phyloP scores from a whole-genome alignment of 1,284 basidiomycete genomes.

The Ceratobasidium sp. region DNA sequence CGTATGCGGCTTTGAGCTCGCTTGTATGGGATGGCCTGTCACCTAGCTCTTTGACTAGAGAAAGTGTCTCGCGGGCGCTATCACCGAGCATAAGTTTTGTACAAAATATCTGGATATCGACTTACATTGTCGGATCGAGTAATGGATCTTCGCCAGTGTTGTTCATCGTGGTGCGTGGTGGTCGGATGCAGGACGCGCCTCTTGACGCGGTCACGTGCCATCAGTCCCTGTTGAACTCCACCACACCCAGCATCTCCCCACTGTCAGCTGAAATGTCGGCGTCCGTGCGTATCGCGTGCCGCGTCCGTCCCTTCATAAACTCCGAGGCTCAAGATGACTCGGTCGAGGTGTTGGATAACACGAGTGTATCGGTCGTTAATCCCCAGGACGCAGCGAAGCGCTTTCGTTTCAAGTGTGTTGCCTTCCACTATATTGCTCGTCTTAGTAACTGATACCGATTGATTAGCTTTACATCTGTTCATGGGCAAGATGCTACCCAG shows the following conservation, averaged over 20 bases:
- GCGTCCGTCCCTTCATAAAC: slow-evolving; percentile 64
- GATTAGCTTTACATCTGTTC: slow-evolving; percentile 70
- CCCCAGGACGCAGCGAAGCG: slow-evolving; percentile 67
- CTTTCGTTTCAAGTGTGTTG: slow-evolving; percentile 74
- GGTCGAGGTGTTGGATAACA: slow-evolving; percentile 60
- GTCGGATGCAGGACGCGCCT: slow-evolving; percentile 31
- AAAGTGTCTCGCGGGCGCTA: slow-evolving; percentile 20
- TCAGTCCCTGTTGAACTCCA: slow-evolving; percentile 11
- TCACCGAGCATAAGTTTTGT: not conserved
- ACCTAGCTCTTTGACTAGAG: slow-evolving; percentile 21
- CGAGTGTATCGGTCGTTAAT: slow-evolving; percentile 65
- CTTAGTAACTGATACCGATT: not conserved
- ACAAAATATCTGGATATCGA: not conserved
- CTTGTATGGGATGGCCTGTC: slow-evolving; percentile 11
- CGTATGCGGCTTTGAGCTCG: slow-evolving; percentile 24
- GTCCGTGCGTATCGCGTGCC: slow-evolving; percentile 36
- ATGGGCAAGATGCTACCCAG: slow-evolving; percentile 68
- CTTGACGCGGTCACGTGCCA: slow-evolving; percentile 35
- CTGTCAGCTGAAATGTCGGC: slow-evolving; percentile 21
- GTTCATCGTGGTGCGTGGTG: slow-evolving; percentile 30
- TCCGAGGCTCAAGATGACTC: slow-evolving; percentile 68
- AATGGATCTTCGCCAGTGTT: slow-evolving; percentile 28
- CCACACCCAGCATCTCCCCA: slow-evolving; percentile 15
- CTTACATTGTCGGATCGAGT: slow-evolving; percentile 31
- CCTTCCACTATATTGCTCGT: not conserved